Evolutionary conservation across 345 rosid genomes (phyloP), one percentile per base, ranked within the genome.

Genomic region (Populus ilicifolia): DNA sequence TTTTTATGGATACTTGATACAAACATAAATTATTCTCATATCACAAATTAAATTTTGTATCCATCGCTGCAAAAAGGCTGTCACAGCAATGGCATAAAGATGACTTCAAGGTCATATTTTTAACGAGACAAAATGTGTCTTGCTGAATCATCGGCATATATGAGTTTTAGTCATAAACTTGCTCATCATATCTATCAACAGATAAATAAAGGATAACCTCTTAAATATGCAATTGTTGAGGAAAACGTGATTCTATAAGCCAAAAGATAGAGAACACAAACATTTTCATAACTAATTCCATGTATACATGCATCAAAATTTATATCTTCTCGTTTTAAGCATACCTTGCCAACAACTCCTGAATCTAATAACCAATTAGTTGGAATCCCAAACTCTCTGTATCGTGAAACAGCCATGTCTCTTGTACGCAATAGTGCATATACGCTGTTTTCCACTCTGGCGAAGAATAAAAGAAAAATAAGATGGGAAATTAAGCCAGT

Each of bases 281-380:
- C 1, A 5, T 11, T 59, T 59, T 59, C 27, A 23, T 25, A n/a
- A 23, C 64, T 59, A 59, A 10, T 59, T 59, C 64, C 64, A 59
- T n/a, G 25, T 59, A 59, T 59, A 52, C 20, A 52, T 52, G 7
- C 23, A 9, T 59, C 29, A 59, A 59, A 59, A 59, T n/a, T 44
- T 59, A 23, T n/a, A 13, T 9, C 64, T n/a, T 59, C 29, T 6
- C 59, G 59, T 20, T 52, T 52, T 59, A 46, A 75, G 17, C 79
- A 80, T 85, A 96, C 98, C 98, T 96, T 93, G 84, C 99, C 98
- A 29, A 96, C 96, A 46, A 96, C 91, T 43, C 99, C 98, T 27
- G 94, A 73, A 82, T 96, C 98, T 48, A 82, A 80, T 71, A 93
- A 80, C 99, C 99, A 96, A 82, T 92, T 82, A 82, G 88, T 86